A percentile compares a stretch with the other conserved stretches of the same genome.
Evolutionary conservation across 2,329 filamentous ascomycete genomes (phyloP).

Genomic region (Aureobasidium sp.): DNA sequence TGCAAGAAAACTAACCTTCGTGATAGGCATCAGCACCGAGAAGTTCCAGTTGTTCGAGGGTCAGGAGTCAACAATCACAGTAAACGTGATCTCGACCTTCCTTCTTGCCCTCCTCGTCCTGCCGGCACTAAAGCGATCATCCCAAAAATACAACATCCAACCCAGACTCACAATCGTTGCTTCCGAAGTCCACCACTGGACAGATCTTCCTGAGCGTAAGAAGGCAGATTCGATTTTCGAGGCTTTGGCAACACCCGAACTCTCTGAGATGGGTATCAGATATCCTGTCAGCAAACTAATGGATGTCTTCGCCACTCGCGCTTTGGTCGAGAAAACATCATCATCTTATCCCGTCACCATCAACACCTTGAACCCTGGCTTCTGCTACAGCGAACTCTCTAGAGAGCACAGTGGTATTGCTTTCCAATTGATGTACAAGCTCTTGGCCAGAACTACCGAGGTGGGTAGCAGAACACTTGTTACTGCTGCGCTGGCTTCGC

Average conservation of each 20-base stretch:
- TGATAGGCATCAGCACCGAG: constrained; percentile 39
- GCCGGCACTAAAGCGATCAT: constrained; percentile 56
- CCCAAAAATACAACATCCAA: constrained; percentile 32
- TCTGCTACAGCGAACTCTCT: constrained; percentile 54
- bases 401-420: constrained; percentile 36
- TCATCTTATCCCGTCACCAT: constrained; percentile 46
- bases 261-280: constrained; percentile 42
- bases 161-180: constrained; percentile 45
- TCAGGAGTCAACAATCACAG: constrained; percentile 55
- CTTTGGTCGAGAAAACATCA: constrained; percentile 38
- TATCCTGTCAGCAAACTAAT: constrained; percentile 56
- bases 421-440: constrained; percentile 30
- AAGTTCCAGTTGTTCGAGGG: constrained; percentile 44
- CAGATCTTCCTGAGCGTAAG: constrained; percentile 42
- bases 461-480: constrained; percentile 47
- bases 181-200: constrained; percentile 48
- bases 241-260: constrained; percentile 40
- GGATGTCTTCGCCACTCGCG: constrained; percentile 50
- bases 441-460: constrained; percentile 43
- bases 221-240: constrained; percentile 36
- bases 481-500: constrained; percentile 38
- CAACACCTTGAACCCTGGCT: constrained; percentile 60
- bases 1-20: background rate
- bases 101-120: constrained; percentile 56
- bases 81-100: constrained; percentile 62